Evolutionary conservation across 495 filamentous ascomycete species (phyloP).

Genomic region (Rhizodiscina lignyota): DNA sequence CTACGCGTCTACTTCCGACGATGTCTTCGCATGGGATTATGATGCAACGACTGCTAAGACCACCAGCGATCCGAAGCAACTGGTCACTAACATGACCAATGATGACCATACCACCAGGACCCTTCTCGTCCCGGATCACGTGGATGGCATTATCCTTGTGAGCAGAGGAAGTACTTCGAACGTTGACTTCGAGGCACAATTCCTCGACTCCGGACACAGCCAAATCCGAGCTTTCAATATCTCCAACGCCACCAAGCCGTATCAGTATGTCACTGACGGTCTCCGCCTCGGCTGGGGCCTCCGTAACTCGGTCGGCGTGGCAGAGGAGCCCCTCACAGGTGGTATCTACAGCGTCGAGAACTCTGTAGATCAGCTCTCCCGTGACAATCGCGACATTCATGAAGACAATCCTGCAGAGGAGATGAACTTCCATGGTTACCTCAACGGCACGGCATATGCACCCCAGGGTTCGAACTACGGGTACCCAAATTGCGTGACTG

Average conservation of each 20-base stretch:
- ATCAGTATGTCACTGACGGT: slow-evolving; percentile 33
- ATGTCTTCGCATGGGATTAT: slow-evolving; percentile 46
- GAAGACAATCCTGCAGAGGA: slow-evolving; percentile 59
- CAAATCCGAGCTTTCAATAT: slow-evolving; percentile 52
- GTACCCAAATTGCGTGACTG: slow-evolving; percentile 52
- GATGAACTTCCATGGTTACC: slow-evolving; percentile 50
- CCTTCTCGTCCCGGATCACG: slow-evolving; percentile 34
- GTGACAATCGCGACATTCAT: slow-evolving; percentile 43
- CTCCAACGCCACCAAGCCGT: slow-evolving; percentile 23
- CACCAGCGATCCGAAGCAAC: slow-evolving; percentile 20
- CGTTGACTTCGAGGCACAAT: slow-evolving; percentile 32
- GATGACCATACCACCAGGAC: slow-evolving; percentile 48
- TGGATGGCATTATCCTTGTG: slow-evolving; percentile 37
- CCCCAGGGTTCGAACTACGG: slow-evolving; percentile 39
- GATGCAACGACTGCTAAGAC: slow-evolving; percentile 28
- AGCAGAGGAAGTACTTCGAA: slow-evolving; percentile 47
- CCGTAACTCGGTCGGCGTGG: slow-evolving; percentile 54
- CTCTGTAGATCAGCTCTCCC: slow-evolving; percentile 43
- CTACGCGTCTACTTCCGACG: slow-evolving; percentile 40
- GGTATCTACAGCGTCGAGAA: slow-evolving; percentile 59
- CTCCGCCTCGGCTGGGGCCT: slow-evolving; percentile 51
- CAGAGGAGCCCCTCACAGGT: slow-evolving; percentile 33
- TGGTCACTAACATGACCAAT: slow-evolving; percentile 43
- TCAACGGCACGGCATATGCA: slow-evolving; percentile 27
- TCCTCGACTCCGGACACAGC: slow-evolving; percentile 34